A percentile compares a stretch with the other conserved stretches of the same genome.
Evolutionary conservation across 306 rosid species (phyloP).

Genomic region (Fragaria nilgerrensis): DNA sequence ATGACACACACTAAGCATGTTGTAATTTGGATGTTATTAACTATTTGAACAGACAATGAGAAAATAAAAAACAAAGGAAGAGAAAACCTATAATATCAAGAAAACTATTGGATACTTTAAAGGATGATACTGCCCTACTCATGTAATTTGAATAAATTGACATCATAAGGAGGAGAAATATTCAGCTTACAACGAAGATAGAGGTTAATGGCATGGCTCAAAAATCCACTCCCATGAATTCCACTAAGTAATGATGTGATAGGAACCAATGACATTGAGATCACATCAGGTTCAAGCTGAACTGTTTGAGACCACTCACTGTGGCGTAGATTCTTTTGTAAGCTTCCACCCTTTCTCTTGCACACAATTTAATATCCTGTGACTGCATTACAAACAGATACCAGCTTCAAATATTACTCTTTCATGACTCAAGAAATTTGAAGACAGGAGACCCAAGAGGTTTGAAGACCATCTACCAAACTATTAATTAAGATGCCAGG

Average conservation of each 20-base stretch:
- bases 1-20: not conserved
- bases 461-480: not conserved
- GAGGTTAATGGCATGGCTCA: conserved; percentile 85
- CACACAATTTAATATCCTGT: conserved; percentile 65
- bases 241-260: conserved; percentile 79
- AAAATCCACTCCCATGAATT: conserved; percentile 82
- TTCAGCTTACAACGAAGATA: conserved; percentile 78
- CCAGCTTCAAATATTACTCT: not conserved
- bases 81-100: not conserved
- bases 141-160: not conserved
- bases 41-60: not conserved
- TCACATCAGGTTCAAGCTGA: conserved; percentile 61
- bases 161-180: conserved; percentile 10
- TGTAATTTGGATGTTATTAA: not conserved
- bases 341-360: conserved; percentile 82
- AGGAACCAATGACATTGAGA: conserved; percentile 84
- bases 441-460: not conserved
- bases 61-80: not conserved
- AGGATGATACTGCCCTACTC: not conserved
- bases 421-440: not conserved
- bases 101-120: not conserved
- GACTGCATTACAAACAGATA: conserved; percentile 38
- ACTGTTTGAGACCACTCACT: conserved; percentile 80
- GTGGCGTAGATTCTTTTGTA: conserved; percentile 45
- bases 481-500: not conserved